Evolutionary conservation across 1,284 basidiomycete species (phyloP), one percentile per base, ranked within the genome.

Genomic region (Sanguinoderma infundibulare): DNA sequence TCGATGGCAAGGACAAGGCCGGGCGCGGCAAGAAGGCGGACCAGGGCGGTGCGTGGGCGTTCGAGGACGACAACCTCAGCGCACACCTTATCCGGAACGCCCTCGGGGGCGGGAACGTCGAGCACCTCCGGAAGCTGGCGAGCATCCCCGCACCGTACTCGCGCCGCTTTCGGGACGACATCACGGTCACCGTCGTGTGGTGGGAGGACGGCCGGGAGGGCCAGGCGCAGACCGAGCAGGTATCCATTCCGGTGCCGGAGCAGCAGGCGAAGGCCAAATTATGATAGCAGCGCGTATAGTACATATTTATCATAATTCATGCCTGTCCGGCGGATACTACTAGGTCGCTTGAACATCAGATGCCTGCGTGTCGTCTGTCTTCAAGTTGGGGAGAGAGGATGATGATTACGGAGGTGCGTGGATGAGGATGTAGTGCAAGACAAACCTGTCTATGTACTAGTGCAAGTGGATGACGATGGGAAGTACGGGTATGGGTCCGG

Each of bases 71-170:
- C 35, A 96, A 98, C 72, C 79, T 95, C 57, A 87, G 92, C 56
- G 91, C 95, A 17, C 98, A 98, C 77, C 80, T 99, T 38, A 95
- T 98, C 64, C 84, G 97, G 65, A 99, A 99, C 72, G 94, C 95
- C 14, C 87, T 98, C 61, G 96, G 94, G 30, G 96, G 96, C 20
- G 95, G 87, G 0, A 88, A 98, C 72, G 81, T 85, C 62, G 78
- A 78, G 60, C 77, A 79, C 56, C 81, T 98, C 58, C 84, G 87
- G 24, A 85, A 85, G 72, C 71, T 92, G 65, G 78, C 98, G 70
- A 96, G 94, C 72, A 94, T 99, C 60, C 94, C 94, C 24, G 83
- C 93, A 5, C 93, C 95, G 34, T 78, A 87, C 65, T 87, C 90
- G 59, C 84, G 94, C 72, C 84, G 89, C 69, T 90, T 90, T 74